Conservation (phyloP, 1,139 yeast genomes). For the Suhomyces panamericanus region DNA sequence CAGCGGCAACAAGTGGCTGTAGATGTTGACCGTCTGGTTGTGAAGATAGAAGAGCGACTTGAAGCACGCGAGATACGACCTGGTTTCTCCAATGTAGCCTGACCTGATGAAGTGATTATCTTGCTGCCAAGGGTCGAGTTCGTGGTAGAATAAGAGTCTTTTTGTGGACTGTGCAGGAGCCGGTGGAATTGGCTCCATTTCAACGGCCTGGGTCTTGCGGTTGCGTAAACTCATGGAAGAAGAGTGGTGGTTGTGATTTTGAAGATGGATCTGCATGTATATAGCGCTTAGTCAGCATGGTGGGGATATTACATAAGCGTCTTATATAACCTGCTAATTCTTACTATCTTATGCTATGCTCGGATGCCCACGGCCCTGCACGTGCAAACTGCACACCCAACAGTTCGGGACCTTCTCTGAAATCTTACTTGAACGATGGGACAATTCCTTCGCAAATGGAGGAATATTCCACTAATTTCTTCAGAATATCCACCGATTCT, state of each 20-base stretch:
- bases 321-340: no score
- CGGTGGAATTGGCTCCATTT: neutral
- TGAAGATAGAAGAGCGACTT: slow-evolving; percentile 67
- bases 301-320: no score
- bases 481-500: slow-evolving; percentile 29
- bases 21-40: slow-evolving; percentile 82
- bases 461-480: slow-evolving; percentile 30
- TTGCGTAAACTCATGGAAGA: neutral
- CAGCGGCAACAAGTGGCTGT: slow-evolving; percentile 78
- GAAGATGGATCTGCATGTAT: neutral
- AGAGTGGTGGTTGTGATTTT: neutral
- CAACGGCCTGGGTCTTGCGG: neutral
- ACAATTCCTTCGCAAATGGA: slow-evolving; percentile 36
- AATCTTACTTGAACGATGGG: slow-evolving; percentile 33
- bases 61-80: slow-evolving; percentile 51
- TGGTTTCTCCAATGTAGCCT: slow-evolving; percentile 76
- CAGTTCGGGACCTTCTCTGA: no score
- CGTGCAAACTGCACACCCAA: no score
- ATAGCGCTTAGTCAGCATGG: neutral
- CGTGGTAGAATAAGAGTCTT: slow-evolving; percentile 30
- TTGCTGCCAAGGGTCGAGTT: slow-evolving; percentile 77
- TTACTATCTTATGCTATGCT: no score
- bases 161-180: neutral
- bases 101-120: slow-evolving; percentile 76
- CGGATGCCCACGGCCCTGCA: no score